Base-by-base conservation (phyloP, 345 rosid species). In the Conringia planisiliqua region DNA sequence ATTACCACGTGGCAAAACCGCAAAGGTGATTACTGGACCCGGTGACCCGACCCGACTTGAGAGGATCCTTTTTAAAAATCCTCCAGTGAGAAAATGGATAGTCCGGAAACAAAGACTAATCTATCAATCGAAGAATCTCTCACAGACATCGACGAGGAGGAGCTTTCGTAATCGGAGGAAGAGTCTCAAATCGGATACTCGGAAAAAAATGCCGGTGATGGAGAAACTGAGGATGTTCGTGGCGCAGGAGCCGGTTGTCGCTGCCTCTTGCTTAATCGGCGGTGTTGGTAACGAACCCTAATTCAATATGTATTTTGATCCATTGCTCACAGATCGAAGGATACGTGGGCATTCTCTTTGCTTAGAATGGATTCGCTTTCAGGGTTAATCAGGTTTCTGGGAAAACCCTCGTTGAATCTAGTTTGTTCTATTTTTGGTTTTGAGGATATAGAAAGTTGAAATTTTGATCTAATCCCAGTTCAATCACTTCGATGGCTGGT, bases 211-310 rank as follows among this genome's bases (percentile, higher is more conserved):
- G 98, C 70, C 94, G 68, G 80, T 86, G 72, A 92, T 92, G 92
- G 89, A 85, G 83, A 92, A 80, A 82, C 77, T 95, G 76, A 92
- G 84, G 83, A 89, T 90, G 66, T 89, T 95, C 71, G 87, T 89
- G 1, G 98, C 84, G 60, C 96, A 92, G 72, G 98, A 95, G 80
- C 98, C 99, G 1, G 91, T 92, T 5, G 92, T 95, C 3, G 91
- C 96, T 6, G 97, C 90, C 65, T 92, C 97, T 72, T 90, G 92
- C 79, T 86, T 90, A 59, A 88, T 95, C 62, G 99, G 84, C 47
- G 97, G 91, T 51, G 50, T 92, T 61, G 99, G 99, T 95, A 62
- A 56, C 9, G 17, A 71, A 60, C 42, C 73, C 77, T 59, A 66
- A 3, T 77, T 40, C 56, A 66, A 4, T n/a, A 5, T 30, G 10